Evolutionary conservation across 1,139 yeast species (phyloP).

Genomic region (Komagataea norvegica): DNA sequence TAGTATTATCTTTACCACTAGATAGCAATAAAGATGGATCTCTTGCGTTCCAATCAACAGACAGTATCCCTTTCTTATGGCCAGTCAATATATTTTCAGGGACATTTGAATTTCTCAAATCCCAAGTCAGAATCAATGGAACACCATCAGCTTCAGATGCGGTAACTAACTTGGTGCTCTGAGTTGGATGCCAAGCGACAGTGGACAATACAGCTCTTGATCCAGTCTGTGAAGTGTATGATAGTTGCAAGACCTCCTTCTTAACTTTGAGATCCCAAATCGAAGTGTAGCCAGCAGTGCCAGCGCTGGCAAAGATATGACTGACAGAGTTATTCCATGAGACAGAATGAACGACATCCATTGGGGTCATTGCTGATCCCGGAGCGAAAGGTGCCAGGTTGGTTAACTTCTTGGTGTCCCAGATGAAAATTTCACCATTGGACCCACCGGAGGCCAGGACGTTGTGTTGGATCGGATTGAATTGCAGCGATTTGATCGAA

Average conservation of each 20-base stretch:
- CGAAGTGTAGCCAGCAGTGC: slow-evolving; percentile 73
- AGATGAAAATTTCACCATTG: slow-evolving; percentile 79
- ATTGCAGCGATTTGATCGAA: slow-evolving; percentile 67
- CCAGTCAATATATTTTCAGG: slow-evolving; percentile 77
- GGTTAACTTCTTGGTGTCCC: slow-evolving; percentile 68
- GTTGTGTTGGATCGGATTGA: slow-evolving; percentile 70
- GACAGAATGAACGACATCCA: slow-evolving; percentile 65
- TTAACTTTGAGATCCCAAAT: slow-evolving; percentile 91
- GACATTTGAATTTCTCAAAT: slow-evolving; percentile 84
- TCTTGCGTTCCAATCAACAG: slow-evolving; percentile 88
- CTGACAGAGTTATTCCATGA: slow-evolving; percentile 87
- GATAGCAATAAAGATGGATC: slow-evolving; percentile 78
- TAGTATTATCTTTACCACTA: slow-evolving; percentile 87
- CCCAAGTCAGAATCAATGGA: slow-evolving; percentile 89
- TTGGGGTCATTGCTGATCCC: slow-evolving; percentile 75
- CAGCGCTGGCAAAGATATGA: slow-evolving; percentile 89
- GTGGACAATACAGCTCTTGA: slow-evolving; percentile 57
- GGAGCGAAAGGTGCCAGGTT: slow-evolving; percentile 59
- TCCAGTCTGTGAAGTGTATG: slow-evolving; percentile 47
- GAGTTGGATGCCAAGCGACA: slow-evolving; percentile 83
- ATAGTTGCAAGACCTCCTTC: slow-evolving; percentile 82
- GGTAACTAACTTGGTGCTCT: slow-evolving; percentile 80
- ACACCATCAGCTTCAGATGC: slow-evolving; percentile 79
- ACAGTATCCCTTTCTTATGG: slow-evolving; percentile 82
- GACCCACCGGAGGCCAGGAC: slow-evolving; percentile 84